Base-by-base conservation (phyloP, 331 rosid species). In the Quercus tomentella region DNA sequence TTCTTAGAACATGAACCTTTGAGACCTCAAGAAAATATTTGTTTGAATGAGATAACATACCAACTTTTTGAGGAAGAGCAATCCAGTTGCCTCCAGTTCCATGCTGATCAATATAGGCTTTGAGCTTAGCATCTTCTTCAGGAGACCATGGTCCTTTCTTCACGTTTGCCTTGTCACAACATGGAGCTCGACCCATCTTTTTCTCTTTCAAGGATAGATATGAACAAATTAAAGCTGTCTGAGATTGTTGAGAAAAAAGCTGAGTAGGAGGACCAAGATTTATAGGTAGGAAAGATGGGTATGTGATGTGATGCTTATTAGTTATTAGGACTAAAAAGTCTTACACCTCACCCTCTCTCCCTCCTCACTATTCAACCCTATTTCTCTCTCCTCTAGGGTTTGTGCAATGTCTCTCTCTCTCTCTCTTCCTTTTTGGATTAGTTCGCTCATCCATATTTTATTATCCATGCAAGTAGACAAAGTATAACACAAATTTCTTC, bases 81-180 rank as follows among this genome's bases (percentile, higher is more conserved):
- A 96, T 96, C 99, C 99, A 96, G 82, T 96, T 96, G 67, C 93
- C 92, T 6, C 99, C 99, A 8, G 99, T 96, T 74, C 99, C 99
- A 80, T 86, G 71, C 15, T 85, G 77, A 70, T 96, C 97, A 30
- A 96, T 96, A 80, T 89, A 96, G 35, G 96, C 82, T 84, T 93
- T 96, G 8, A 96, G 99, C 45, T 79, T 84, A 35, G 94, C 90
- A 83, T 96, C 99, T 58, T 96, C 99, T 85, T 96, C 99, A 1
- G 97, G 93, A 28, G 99, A 87, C 99, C 99, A 96, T 33, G 99
- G 99, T 79, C 99, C 99, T 81, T 87, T 96, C 98, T 96, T 96
- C 60, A 96, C 99, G 81, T 88, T 96, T 55, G 92, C 93, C 85
- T 96, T 96, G 87, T 96, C 99, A 76, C 99, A 96, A 33, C 99